phyloP scores from a whole-genome alignment of 176 grass and related monocot species.

The Olyra latifolia region DNA sequence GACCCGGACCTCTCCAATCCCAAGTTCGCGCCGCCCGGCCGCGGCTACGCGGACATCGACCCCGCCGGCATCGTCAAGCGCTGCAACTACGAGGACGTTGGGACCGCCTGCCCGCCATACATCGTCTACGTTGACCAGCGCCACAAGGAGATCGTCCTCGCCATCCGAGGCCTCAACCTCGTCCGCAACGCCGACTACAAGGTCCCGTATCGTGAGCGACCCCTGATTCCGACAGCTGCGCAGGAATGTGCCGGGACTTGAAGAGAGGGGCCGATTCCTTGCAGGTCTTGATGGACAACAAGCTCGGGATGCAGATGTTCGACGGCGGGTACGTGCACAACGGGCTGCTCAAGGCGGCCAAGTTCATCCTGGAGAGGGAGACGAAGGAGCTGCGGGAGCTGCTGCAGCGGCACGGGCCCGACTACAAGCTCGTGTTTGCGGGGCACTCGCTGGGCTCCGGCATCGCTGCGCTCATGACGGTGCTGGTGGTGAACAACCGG shows the following conservation, averaged over 20 bases:
- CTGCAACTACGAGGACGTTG: conserved; percentile 55
- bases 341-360: conserved; percentile 75
- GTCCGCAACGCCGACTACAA: conserved; percentile 91
- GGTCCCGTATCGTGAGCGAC: conserved; percentile 8
- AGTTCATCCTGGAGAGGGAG: conserved; percentile 76
- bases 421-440: conserved; percentile 69
- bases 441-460: conserved; percentile 97
- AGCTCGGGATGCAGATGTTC: conserved; percentile 91
- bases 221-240: background rate
- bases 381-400: conserved; percentile 45
- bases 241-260: background rate
- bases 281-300: conserved; percentile 90
- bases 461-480: conserved; percentile 79
- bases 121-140: conserved; percentile 65
- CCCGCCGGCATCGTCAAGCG: conserved; percentile 46
- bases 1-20: conserved; percentile 60
- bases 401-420: conserved; percentile 44
- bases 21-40: conserved; percentile 49
- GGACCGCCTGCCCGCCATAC: conserved; percentile 67
- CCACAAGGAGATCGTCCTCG: conserved; percentile 74
- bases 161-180: conserved; percentile 95
- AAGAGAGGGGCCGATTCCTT: background rate
- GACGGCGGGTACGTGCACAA: conserved; percentile 92
- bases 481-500: conserved; percentile 79
- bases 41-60: conserved; percentile 47